Conservation (phyloP, 768 basidiomycete genomes). For the Lentinula boryana region DNA sequence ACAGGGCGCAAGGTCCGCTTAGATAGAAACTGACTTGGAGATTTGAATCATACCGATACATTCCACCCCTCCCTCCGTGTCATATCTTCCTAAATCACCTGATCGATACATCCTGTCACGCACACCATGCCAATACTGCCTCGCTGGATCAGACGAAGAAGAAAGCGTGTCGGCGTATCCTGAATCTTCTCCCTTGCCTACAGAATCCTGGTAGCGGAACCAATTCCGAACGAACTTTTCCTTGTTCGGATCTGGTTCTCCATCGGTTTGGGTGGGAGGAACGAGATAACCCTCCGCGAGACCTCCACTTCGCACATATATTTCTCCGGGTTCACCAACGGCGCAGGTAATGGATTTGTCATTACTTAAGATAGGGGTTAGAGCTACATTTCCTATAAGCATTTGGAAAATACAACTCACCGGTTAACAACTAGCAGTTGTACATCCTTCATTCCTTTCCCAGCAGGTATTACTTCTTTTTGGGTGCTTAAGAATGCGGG, state of each 20-base stretch:
- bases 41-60: slow-evolving; percentile 40
- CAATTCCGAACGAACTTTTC: slow-evolving; percentile 96
- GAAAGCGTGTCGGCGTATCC: slow-evolving; percentile 11
- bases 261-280: slow-evolving; percentile 68
- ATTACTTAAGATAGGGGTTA: slow-evolving; percentile 26
- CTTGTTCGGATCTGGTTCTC: slow-evolving; percentile 61
- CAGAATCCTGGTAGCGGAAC: slow-evolving; percentile 48
- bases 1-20: slow-evolving; percentile 16
- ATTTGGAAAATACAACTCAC: not conserved
- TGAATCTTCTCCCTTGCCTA: not conserved
- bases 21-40: not conserved
- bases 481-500: slow-evolving; percentile 88
- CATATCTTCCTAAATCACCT: slow-evolving; percentile 93
- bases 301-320: slow-evolving; percentile 95
- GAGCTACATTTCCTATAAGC: not conserved
- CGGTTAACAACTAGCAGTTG: slow-evolving; percentile 93
- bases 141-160: slow-evolving; percentile 60
- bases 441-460: slow-evolving; percentile 95
- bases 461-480: slow-evolving; percentile 98
- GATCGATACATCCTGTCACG: slow-evolving; percentile 97
- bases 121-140: slow-evolving; percentile 87
- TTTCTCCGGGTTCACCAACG: slow-evolving; percentile 96
- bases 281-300: slow-evolving; percentile 94
- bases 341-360: slow-evolving; percentile 85
- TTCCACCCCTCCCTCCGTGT: slow-evolving; percentile 89